These are phyloP conservation scores for Penicillium palitans DNA, from an alignment of 2,329 filamentous ascomycete genomes.

Conservation along the genomic window DNA sequence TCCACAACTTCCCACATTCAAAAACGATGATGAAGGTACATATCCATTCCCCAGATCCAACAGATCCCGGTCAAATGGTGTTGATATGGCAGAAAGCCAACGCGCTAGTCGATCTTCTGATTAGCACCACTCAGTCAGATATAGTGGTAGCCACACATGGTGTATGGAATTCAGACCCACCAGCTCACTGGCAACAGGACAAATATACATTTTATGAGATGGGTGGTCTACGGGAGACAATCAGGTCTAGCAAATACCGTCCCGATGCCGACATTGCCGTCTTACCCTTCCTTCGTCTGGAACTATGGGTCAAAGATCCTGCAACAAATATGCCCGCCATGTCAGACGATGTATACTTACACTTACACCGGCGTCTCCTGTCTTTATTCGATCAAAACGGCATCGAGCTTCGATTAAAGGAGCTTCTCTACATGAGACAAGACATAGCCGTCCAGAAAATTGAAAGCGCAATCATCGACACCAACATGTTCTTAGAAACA, in stretches of 20 bases:
- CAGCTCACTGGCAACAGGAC: neutral
- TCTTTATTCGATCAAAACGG: neutral
- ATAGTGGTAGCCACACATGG: neutral
- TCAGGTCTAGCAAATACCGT: neutral
- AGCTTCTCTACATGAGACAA: neutral
- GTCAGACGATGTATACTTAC: neutral
- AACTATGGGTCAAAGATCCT: neutral
- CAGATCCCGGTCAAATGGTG: conserved; percentile 4
- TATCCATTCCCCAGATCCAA: neutral
- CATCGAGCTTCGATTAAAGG: neutral
- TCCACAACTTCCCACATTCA: conserved; percentile 1
- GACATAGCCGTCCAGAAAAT: neutral
- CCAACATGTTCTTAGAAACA: conserved; percentile 1
- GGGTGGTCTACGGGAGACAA: neutral
- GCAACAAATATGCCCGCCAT: neutral
- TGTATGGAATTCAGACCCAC: neutral
- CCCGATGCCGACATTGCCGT: conserved; percentile 8
- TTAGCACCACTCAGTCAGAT: neutral
- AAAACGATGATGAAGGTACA: neutral
- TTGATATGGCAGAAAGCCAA: neutral
- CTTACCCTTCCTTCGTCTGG: conserved; percentile 2
- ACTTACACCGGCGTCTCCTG: neutral
- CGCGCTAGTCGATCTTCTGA: neutral
- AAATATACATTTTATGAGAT: neutral
- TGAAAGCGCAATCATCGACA: neutral